Base-by-base conservation (phyloP, 176 grass and related monocot species). In the Juncus inflexus region DNA sequence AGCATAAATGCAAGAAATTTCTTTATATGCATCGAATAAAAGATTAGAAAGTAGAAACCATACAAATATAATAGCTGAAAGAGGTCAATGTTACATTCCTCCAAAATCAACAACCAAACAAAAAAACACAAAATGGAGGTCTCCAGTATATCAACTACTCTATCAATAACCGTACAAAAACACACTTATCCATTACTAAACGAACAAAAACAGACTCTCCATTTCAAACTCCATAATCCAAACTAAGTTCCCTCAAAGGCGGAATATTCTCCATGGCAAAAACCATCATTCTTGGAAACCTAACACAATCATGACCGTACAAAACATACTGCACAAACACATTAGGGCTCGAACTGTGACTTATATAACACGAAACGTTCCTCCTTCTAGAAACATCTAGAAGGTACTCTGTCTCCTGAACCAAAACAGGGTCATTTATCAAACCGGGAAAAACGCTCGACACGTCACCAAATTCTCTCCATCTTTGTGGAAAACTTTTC, bases 241-340 rank as follows among this genome's bases (percentile, higher is more conserved):
- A 78, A 82, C 79, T 86, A 53, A 96, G 77, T 71, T 91, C 92
- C 19, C 82, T 74, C 77, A 96, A 76, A 4, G 92, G 87, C 13
- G 92, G 92, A 43, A 96, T 97, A 50, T 90, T 86, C 62, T 97
- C 92, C 85, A 89, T 84, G 50, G 92, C 77, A 52, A 91, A 91
- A 60, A 89, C 70, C 92, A 97, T 97, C 35, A 89, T 41, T 64
- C 85, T 84, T 67, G 92, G 87, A 71, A 50, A 86, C 0, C 65
- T 67, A 37, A 72, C 74, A 39, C 89, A 70, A 53, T 90, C 81
- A 10, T 81, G 83, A 47, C 83, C 80, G 62, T 58, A 74, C 10
- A 86, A 9, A 9, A 97, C 77, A 60, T 72, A 80, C 40, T 97
- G 85, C 5, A 84, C 59, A 61, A 97, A 91, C 14, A 91, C 77